These are phyloP conservation scores for Phytophthora rubi DNA, from an alignment of 352 stramenopile species.

Conservation along the genomic window DNA sequence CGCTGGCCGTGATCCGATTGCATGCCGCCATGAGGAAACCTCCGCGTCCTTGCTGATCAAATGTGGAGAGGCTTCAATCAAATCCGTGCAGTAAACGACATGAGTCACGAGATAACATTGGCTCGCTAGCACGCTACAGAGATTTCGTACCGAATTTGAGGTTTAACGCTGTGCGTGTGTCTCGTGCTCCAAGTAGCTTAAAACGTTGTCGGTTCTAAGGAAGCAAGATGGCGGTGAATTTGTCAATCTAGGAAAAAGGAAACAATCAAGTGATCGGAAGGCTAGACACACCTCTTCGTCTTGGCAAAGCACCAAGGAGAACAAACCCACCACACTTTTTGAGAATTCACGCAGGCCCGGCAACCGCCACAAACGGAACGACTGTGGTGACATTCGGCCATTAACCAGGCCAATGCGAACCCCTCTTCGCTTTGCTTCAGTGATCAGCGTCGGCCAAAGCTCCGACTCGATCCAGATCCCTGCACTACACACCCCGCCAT, in stretches of 20 bases:
- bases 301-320: slow-evolving; percentile 74
- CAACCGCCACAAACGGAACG: slow-evolving; percentile 57
- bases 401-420: slow-evolving; percentile 73
- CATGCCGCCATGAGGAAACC: slow-evolving; percentile 9
- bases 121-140: neutral
- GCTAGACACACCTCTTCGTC: slow-evolving; percentile 49
- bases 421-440: slow-evolving; percentile 49
- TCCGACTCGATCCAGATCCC: slow-evolving; percentile 85
- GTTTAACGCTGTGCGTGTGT: slow-evolving; percentile 47
- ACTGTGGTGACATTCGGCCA: slow-evolving; percentile 63
- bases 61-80: slow-evolving; percentile 18
- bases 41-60: slow-evolving; percentile 10
- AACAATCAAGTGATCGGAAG: neutral
- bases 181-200: slow-evolving; percentile 43
- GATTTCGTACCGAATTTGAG: slow-evolving; percentile 75
- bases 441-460: slow-evolving; percentile 79
- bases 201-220: slow-evolving; percentile 59
- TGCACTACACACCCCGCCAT: slow-evolving; percentile 35
- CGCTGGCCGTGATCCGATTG: slow-evolving; percentile 34
- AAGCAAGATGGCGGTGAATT: neutral
- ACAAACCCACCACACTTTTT: slow-evolving; percentile 35
- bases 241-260: neutral
- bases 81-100: neutral
- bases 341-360: slow-evolving; percentile 39
- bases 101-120: slow-evolving; percentile 3